Base-by-base conservation (phyloP, 1,284 basidiomycete species). In the Golubevia pallescens region DNA sequence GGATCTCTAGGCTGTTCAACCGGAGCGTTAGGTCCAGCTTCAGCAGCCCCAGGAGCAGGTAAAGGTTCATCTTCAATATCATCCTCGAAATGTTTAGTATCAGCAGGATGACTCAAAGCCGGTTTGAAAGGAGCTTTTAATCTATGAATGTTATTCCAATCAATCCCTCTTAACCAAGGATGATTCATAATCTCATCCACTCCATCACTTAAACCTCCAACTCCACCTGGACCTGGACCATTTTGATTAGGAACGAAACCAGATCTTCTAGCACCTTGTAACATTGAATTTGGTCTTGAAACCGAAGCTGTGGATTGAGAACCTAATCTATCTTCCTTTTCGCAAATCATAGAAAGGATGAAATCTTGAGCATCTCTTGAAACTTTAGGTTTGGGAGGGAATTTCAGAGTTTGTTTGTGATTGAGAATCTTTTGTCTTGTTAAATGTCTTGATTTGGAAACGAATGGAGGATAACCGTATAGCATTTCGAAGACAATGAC, bases 241-340 rank as follows among this genome's bases (percentile, higher is more conserved):
- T 69, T 62, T 16, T 10, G 76, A 51, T 88, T 86, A 57, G 88
- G 85, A 76, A 91, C 86, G 87, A 93, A 93, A 57, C 89, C 92
- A 78, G 91, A 93, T 75, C 91, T 88, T 76, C 93, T 88, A 59
- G 90, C 90, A 79, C 91, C 90, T 66, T 91, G 87, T 74, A 93
- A 89, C 85, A 93, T 88, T 38, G 92, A 92, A 85, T 93, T 91
- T 19, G 92, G 92, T 66, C 92, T 88, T 61, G 89, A 90, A 54
- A 90, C 90, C 62, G 91, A 92, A 52, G 90, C 88, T 10, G 89
- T 88, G 10, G 89, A 91, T 90, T 66, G 91, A 92, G 75, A 80
- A 20, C 95, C 95, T 38, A 99, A 88, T 38, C 95, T 90, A 84
- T 97, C 94, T 86, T 96, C 94, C 3, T 93, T 91, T 86, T 98